Conservation (phyloP, 106 monocot genomes). For the Dactylorhiza incarnata region DNA sequence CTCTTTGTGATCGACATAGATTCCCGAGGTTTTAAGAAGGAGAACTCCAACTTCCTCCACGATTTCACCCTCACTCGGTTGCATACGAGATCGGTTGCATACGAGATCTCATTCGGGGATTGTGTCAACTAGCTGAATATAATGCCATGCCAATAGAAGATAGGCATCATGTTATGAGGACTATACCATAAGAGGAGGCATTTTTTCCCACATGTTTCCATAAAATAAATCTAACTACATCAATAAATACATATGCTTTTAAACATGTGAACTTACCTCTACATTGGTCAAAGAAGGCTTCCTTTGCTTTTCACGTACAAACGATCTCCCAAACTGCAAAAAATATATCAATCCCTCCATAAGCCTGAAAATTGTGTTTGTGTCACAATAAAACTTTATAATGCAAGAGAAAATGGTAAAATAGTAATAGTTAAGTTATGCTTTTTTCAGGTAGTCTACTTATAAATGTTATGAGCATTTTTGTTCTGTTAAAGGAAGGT, state of each 20-base stretch:
- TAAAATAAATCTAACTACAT: not conserved
- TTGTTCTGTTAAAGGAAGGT: no score
- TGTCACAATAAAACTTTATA: not conserved
- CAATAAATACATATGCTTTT: not conserved
- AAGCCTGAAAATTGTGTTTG: not conserved
- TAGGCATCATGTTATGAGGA: no score
- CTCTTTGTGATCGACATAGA: no score
- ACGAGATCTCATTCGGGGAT: no score
- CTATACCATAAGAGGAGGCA: not conserved
- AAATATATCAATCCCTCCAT: constrained; percentile 1
- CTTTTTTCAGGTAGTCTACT: not conserved
- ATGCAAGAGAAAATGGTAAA: not conserved
- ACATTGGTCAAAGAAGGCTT: constrained; percentile 43
- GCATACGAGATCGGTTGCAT: no score
- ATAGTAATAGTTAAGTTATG: not conserved
- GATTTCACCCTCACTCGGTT: no score
- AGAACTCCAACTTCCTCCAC: no score
- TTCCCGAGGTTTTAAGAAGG: no score
- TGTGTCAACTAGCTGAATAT: no score
- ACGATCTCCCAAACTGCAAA: constrained; percentile 56
- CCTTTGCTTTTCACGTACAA: constrained; percentile 84
- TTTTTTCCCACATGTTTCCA: not conserved
- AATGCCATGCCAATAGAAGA: no score
- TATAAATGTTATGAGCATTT: not conserved
- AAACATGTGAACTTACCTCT: constrained; percentile 42